These are phyloP conservation scores for Daldinia loculata DNA, from an alignment of 495 filamentous ascomycete genomes.

Conservation along the genomic window DNA sequence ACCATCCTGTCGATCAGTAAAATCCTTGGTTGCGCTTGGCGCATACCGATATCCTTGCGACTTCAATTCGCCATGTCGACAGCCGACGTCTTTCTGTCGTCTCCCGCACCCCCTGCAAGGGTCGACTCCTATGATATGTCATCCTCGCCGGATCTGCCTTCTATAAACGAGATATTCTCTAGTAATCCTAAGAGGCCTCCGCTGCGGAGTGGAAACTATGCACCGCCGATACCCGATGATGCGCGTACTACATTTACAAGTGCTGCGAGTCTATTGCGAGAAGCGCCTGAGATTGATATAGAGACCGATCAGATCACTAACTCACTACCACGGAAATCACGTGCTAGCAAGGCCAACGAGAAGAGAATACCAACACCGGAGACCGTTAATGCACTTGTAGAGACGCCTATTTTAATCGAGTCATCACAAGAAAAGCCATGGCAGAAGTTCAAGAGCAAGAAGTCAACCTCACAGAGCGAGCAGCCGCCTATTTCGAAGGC, in stretches of 20 bases:
- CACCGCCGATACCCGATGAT: constrained; percentile 45
- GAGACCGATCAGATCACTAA: constrained; percentile 39
- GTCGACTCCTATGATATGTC: constrained; percentile 47
- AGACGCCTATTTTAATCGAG: constrained; percentile 28
- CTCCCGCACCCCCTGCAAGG: constrained; percentile 44
- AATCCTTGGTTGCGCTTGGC: constrained; percentile 52
- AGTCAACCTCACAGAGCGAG: constrained; percentile 23
- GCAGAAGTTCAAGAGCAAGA: constrained; percentile 47
- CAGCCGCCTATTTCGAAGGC: constrained; percentile 47
- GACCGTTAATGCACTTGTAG: neutral
- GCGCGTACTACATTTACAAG: constrained; percentile 52
- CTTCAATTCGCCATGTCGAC: constrained; percentile 49
- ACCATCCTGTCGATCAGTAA: constrained; percentile 40
- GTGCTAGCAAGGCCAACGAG: constrained; percentile 32
- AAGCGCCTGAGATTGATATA: constrained; percentile 44
- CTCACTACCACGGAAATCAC: constrained; percentile 38
- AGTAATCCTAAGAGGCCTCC: constrained; percentile 44
- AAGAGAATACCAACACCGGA: constrained; percentile 14
- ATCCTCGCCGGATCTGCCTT: constrained; percentile 58
- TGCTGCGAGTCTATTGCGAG: constrained; percentile 50
- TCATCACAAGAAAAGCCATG: constrained; percentile 48
- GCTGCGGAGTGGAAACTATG: constrained; percentile 48
- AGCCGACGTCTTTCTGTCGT: constrained; percentile 47
- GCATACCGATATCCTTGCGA: constrained; percentile 42
- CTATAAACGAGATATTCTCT: constrained; percentile 51